Conservation (phyloP, 306 rosid species). For the Morella rubra region DNA sequence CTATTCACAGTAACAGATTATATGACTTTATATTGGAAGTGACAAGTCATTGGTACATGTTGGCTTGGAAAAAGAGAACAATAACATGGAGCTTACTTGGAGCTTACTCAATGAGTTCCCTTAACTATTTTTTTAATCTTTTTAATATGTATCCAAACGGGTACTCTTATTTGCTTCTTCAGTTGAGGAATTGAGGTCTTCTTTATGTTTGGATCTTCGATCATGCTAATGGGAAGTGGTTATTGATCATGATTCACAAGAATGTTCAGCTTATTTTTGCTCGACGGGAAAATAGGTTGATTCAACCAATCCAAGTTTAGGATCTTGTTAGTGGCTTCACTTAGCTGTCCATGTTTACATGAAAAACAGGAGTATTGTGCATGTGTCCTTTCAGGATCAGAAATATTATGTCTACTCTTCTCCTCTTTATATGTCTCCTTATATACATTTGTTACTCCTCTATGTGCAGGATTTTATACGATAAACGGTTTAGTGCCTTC, state of each 20-base stretch:
- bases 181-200: background rate
- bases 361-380: background rate
- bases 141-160: background rate
- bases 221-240: background rate
- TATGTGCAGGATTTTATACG: constrained; percentile 80
- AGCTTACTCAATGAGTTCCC: background rate
- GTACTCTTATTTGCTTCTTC: background rate
- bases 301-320: background rate
- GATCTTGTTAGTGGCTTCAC: background rate
- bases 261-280: background rate
- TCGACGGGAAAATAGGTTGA: background rate
- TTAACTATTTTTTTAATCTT: background rate
- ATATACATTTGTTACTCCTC: constrained; percentile 1
- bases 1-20: background rate
- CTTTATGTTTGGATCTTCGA: background rate
- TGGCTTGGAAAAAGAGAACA: background rate
- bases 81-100: background rate
- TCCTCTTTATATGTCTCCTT: background rate
- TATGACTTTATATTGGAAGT: background rate
- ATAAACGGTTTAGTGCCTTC: constrained; percentile 88
- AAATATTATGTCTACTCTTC: background rate
- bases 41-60: background rate
- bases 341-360: background rate
- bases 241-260: background rate
- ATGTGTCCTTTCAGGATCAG: background rate